phyloP scores from a whole-genome alignment of 441 rosid species.

The Bocquillonia castaneifolia region DNA sequence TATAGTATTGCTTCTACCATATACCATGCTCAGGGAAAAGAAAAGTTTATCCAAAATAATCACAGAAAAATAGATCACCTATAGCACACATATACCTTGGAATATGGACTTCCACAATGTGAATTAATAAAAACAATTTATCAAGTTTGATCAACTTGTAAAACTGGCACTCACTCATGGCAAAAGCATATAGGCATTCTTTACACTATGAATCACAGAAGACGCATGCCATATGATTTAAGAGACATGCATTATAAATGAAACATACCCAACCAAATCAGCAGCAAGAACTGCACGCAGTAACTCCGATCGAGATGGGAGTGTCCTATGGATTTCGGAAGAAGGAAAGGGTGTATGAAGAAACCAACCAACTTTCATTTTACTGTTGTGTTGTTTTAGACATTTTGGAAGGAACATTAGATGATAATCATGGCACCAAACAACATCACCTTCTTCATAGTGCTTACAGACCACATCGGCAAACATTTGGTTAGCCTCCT shows the following conservation, averaged over 20 bases:
- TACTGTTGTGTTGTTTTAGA: conserved; percentile 67
- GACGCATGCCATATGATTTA: background rate
- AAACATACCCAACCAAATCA: conserved; percentile 91
- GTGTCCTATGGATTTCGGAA: conserved; percentile 95
- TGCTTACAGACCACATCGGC: conserved; percentile 89
- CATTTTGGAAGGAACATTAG: conserved; percentile 97
- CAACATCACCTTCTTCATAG: conserved; percentile 97
- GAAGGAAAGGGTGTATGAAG: conserved; percentile 99
- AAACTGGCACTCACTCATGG: background rate
- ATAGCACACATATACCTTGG: background rate
- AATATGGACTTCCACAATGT: background rate
- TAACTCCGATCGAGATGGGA: conserved; percentile 94
- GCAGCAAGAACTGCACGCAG: conserved; percentile 95
- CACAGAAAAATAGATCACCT: background rate
- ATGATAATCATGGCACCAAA: conserved; percentile 99
- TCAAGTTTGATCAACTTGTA: background rate
- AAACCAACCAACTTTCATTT: conserved; percentile 99
- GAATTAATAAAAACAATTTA: background rate
- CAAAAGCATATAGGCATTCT: background rate
- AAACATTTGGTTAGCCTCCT: conserved; percentile 96
- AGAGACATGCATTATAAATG: conserved; percentile 12
- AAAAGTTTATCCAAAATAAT: background rate
- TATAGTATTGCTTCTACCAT: too few species aligned
- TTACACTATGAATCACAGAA: conserved; percentile 5
- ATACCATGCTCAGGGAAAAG: too few species aligned